Evolutionary conservation across 169 alveolate species (phyloP), one percentile per base, ranked within the genome.

Genomic region (Cryptosporidium ryanae): DNA sequence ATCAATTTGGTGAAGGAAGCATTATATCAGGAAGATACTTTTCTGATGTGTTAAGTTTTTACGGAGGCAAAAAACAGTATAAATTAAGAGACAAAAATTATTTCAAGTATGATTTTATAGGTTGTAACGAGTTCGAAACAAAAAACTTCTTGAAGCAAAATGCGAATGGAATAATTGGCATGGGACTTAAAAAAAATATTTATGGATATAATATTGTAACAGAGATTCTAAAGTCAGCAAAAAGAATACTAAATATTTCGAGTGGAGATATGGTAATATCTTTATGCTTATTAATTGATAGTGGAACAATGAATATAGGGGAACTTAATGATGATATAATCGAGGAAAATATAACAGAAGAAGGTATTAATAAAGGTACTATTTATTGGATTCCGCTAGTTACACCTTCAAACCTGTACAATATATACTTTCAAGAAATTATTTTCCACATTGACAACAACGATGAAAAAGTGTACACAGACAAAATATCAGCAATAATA

Each of bases 151-250:
- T 81, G 3, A 54, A 63, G 17, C 94, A 91, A 52, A 55, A 65
- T 68, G 94, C 94, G 25, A 50, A 84, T 31, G 94, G 94, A 32
- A 84, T 91, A 32, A 48, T 82, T 54, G 94, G 94, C 2, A 32
- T 91, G 23, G 92, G 89, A 32, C 31, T 81, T 46, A 76, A 61
- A 76, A 32, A 49, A 6, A 55, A 13, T 31, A 7, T 25, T 23
- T 27, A 59, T 10, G 49, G 46, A 15, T 29, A 29, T n/a, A 59
- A 76, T 38, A 27, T 61, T 32, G 54, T 61, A 38, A n/a, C 57
- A 34, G 34, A n/a, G 0, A 25, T 76, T 55, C 43, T 76, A 25
- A 2, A 15, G 5, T 76, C 87, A 1, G 23, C 54, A 12, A 65
- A 34, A 18, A 59, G 44, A 23, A 13, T 12, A 5, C 10, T 23